Evolutionary conservation across 2,329 filamentous ascomycete species (phyloP).

Genomic region (Elsinoe necatrix): DNA sequence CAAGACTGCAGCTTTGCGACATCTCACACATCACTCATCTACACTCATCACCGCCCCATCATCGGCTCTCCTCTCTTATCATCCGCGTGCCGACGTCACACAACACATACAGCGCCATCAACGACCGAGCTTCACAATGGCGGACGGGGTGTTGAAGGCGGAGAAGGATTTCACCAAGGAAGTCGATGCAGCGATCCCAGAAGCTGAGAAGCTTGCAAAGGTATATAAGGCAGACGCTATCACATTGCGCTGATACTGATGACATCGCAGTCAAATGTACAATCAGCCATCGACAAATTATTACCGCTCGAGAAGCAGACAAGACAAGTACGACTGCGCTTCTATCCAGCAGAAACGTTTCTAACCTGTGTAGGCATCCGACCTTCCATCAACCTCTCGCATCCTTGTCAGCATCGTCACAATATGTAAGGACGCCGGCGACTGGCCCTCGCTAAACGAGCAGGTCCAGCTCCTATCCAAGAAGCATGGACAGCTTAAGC

Average conservation of each 20-base stretch:
- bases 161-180: conserved; percentile 99
- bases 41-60: neutral
- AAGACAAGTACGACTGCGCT: conserved; percentile 60
- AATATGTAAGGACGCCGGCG: conserved; percentile 82
- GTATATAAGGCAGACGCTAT: conserved; percentile 40
- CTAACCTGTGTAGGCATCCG: conserved; percentile 61
- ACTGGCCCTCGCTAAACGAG: conserved; percentile 94
- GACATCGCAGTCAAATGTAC: conserved; percentile 58
- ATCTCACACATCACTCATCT: neutral
- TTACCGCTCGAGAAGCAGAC: conserved; percentile 89
- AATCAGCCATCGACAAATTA: conserved; percentile 88
- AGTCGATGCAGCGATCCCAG: conserved; percentile 81
- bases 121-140: conserved; percentile 48
- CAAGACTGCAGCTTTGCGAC: neutral
- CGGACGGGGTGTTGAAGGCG: conserved; percentile 75
- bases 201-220: conserved; percentile 82
- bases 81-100: neutral
- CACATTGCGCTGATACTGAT: conserved; percentile 24
- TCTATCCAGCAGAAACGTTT: neutral
- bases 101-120: neutral
- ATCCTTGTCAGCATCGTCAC: conserved; percentile 82
- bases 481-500: conserved; percentile 99
- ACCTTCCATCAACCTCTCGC: conserved; percentile 89
- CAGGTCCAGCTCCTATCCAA: conserved; percentile 93
- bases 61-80: neutral